Evolutionary conservation across 2,329 filamentous ascomycete genomes (phyloP), one percentile per base, ranked within the genome.

Genomic region (Emergomyces pasteurianus): DNA sequence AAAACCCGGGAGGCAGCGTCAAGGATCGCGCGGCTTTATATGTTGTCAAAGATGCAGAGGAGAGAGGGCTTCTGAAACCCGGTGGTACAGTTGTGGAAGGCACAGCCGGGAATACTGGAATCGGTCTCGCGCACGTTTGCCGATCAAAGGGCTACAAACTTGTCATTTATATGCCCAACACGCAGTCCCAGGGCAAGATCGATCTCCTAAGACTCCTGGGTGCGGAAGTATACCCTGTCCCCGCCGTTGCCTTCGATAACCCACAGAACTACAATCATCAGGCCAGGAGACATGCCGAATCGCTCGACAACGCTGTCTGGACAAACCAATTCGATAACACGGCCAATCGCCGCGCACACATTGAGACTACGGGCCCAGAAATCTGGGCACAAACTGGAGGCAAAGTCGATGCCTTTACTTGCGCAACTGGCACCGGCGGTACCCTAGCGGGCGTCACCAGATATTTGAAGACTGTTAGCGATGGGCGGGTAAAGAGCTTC

Each of bases 121-220:
- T 99, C 74, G 94, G 94, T 1, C 87, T 99, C 50, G 94, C 94
- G 23, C 94, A 97, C 77, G 94, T 99, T 61, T 97, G 94, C 78
- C 85, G 92, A 63, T 89, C 87, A 43, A 88, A 87, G 69, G 94
- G 92, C 47, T 97, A 99, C 82, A 88, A 88, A 73, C 86, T 96
- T 58, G 92, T 97, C 72, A 99, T 99, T 73, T 99, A 97, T 84
- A 97, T 99, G 94, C 94, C 94, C 69, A 89, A 99, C 80, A 97
- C 92, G 56, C 94, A 97, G 78, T 95, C 92, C 23, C 92, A 96
- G 78, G 94, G 92, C 73, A 99, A 99, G 81, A 89, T 99, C 72
- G 94, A 97, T 74, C 82, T 99, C 59, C 80, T 99, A 65, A 83
- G 92, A 9, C 80, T 97, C 42, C 83, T 99, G 10, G 94, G 94